phyloP scores from a whole-genome alignment of 345 rosid species.

The Draba incana region DNA sequence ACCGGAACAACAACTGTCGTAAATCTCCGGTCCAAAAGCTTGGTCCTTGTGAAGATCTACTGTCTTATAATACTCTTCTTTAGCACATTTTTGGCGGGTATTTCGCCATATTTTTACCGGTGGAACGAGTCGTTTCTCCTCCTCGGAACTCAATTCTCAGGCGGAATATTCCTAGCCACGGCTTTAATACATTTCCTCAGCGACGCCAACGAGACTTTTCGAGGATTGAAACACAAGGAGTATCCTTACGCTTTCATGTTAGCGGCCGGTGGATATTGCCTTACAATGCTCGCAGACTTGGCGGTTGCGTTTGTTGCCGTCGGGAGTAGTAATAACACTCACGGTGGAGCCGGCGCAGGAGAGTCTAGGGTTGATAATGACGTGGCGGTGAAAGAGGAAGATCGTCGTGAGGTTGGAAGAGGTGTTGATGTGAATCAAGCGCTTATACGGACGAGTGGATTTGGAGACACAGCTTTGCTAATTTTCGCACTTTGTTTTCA shows the following conservation, averaged over 20 bases:
- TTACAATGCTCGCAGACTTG: slow-evolving; percentile 84
- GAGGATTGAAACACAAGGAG: slow-evolving; percentile 48
- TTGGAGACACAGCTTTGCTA: slow-evolving; percentile 75
- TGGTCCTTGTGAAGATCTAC: slow-evolving; percentile 68
- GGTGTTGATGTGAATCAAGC: slow-evolving; percentile 41
- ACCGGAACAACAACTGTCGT: slow-evolving; percentile 22
- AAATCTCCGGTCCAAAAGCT: slow-evolving; percentile 42
- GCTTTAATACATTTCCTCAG: slow-evolving; percentile 75
- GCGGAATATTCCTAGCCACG: slow-evolving; percentile 77
- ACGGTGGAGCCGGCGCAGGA: slow-evolving; percentile 27
- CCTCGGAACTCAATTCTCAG: slow-evolving; percentile 81
- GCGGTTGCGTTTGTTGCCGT: slow-evolving; percentile 49
- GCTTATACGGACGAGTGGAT: slow-evolving; percentile 48
- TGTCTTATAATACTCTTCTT: slow-evolving; percentile 74
- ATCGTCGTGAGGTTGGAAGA: slow-evolving; percentile 16
- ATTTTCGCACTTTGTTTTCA: slow-evolving; percentile 80
- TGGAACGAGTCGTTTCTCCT: slow-evolving; percentile 80
- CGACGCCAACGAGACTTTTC: slow-evolving; percentile 64
- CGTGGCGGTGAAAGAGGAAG: slow-evolving; percentile 33
- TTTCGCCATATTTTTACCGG: slow-evolving; percentile 72
- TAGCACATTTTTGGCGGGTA: slow-evolving; percentile 64
- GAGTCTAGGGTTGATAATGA: slow-evolving; percentile 45
- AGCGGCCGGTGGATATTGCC: slow-evolving; percentile 66
- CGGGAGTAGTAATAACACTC: slow-evolving; percentile 19
- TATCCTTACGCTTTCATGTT: slow-evolving; percentile 85